phyloP scores from a whole-genome alignment of 176 grass and related monocot genomes.

The Chloris gayana region DNA sequence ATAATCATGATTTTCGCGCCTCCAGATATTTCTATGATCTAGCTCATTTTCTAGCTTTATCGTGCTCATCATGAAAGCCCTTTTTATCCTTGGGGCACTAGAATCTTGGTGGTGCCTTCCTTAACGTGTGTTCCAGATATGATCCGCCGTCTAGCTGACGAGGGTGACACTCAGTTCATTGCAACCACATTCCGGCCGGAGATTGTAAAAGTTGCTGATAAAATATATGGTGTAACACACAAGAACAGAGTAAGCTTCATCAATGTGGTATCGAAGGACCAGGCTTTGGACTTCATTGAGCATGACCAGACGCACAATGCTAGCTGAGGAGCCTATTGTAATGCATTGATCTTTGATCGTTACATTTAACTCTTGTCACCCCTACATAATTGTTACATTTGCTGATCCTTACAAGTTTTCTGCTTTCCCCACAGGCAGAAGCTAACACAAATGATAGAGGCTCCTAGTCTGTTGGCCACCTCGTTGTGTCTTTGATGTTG shows the following conservation, averaged over 20 bases:
- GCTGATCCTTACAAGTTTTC: neutral
- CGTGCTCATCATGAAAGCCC: neutral
- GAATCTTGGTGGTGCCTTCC: conserved; percentile 31
- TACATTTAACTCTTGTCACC: neutral
- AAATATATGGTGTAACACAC: conserved; percentile 95
- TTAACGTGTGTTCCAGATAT: conserved; percentile 76
- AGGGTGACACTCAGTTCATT: conserved; percentile 88
- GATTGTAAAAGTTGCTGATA: conserved; percentile 87
- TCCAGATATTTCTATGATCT: conserved; percentile 24
- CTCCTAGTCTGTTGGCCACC: neutral
- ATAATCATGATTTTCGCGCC: neutral
- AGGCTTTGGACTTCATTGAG: conserved; percentile 95
- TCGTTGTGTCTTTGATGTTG: neutral
- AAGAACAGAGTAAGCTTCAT: conserved; percentile 93
- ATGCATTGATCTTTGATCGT: neutral
- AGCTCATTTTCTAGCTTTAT: neutral
- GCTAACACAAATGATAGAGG: conserved; percentile 8
- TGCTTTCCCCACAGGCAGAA: conserved; percentile 10
- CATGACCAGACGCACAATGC: conserved; percentile 89
- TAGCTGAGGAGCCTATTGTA: conserved; percentile 36
- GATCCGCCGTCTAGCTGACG: conserved; percentile 78
- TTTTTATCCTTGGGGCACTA: neutral
- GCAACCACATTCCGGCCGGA: conserved; percentile 87
- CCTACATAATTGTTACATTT: neutral
- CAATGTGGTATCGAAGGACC: conserved; percentile 79